phyloP scores from a whole-genome alignment of 139 green algal species.

The Mesostigma viride region DNA sequence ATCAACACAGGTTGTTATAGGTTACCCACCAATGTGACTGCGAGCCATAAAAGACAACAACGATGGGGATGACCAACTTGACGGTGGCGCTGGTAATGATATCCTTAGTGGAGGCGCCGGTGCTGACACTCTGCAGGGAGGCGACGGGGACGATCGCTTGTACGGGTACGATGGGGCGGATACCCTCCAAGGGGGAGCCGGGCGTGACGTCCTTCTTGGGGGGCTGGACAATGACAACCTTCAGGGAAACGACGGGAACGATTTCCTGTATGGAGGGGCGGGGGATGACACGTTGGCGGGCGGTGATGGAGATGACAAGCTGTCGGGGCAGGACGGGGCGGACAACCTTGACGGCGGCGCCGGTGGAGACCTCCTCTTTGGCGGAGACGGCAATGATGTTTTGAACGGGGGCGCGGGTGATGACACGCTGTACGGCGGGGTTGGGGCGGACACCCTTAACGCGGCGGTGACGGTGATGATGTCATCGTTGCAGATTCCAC shows the following conservation, averaged over 20 bases:
- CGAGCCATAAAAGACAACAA: no score
- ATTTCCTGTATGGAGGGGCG: background rate
- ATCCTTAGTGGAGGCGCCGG: background rate
- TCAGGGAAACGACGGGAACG: background rate
- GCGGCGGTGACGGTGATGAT: no score
- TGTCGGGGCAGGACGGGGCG: background rate
- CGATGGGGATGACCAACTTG: background rate
- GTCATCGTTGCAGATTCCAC: no score
- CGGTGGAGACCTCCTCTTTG: no score
- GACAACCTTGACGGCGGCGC: no score
- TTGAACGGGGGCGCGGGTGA: no score
- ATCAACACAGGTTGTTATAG: no score
- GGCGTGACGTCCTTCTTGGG: background rate
- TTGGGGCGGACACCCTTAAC: no score
- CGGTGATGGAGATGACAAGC: background rate
- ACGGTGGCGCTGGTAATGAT: constrained; percentile 1
- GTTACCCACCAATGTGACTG: no score
- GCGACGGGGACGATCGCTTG: background rate
- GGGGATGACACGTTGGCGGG: background rate
- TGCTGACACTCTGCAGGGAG: background rate
- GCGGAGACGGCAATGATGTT: no score
- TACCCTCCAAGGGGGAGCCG: background rate
- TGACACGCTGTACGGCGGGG: no score
- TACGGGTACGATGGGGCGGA: no score
- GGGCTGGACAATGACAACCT: background rate